A percentile compares a stretch with the other conserved stretches of the same genome.
Conservation (phyloP, 148 eudicot genomes). For the Nepenthes mirabilis region DNA sequence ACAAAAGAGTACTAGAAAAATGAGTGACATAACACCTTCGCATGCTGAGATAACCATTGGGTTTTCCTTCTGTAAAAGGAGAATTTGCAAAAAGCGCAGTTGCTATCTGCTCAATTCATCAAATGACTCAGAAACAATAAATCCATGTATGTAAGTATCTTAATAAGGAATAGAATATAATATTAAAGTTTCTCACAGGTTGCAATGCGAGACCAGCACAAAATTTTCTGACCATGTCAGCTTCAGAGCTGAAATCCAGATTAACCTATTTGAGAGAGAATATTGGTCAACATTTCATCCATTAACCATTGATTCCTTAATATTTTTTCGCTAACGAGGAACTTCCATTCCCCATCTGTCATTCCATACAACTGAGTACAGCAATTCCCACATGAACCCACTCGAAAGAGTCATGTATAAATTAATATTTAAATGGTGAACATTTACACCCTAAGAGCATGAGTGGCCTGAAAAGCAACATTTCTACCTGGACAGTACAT, state of each 20-base stretch:
- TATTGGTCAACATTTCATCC: slow-evolving; percentile 4
- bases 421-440: not conserved
- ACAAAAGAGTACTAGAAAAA: not conserved
- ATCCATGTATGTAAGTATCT: not conserved
- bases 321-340: too few relatives aligned
- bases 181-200: slow-evolving; percentile 52
- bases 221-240: slow-evolving; percentile 89
- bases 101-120: slow-evolving; percentile 57
- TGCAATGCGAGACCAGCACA: slow-evolving; percentile 96
- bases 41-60: slow-evolving; percentile 94
- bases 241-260: slow-evolving; percentile 91
- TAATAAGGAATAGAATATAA: slow-evolving; percentile 2
- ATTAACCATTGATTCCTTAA: not conserved
- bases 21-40: slow-evolving; percentile 41
- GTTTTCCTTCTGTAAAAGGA: slow-evolving; percentile 95
- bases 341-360: too few relatives aligned
- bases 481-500: slow-evolving; percentile 85
- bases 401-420: too few relatives aligned
- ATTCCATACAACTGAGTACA: too few relatives aligned
- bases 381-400: too few relatives aligned
- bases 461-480: not conserved
- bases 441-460: not conserved
- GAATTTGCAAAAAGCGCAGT: slow-evolving; percentile 98
- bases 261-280: slow-evolving; percentile 49
- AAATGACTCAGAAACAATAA: not conserved